phyloP scores from a whole-genome alignment of 2,329 filamentous ascomycete genomes.

The Apiospora koreana region DNA sequence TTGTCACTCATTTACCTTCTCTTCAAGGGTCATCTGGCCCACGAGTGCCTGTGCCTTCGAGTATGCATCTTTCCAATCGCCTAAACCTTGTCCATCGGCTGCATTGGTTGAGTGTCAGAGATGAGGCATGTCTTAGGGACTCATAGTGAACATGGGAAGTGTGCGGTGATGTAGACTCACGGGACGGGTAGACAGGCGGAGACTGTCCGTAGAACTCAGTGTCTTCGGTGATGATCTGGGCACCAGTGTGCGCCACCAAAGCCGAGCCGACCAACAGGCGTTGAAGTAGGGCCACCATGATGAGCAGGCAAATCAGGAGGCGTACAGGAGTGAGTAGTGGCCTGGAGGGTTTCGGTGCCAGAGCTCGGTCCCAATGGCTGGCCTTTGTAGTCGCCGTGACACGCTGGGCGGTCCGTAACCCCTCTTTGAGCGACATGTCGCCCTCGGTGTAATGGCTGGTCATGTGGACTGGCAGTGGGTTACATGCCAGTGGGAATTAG shows the following conservation, averaged over 20 bases:
- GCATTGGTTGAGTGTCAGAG: slow-evolving; percentile 7
- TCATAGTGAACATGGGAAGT: neutral
- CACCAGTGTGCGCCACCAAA: neutral
- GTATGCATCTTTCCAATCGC: slow-evolving; percentile 39
- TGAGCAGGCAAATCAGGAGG: neutral
- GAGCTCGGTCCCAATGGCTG: neutral
- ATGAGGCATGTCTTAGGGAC: slow-evolving; percentile 7
- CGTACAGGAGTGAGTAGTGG: neutral
- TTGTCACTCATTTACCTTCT: slow-evolving; percentile 29
- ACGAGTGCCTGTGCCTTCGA: slow-evolving; percentile 35
- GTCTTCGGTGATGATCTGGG: slow-evolving; percentile 39
- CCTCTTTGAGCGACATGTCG: neutral
- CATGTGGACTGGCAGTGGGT: neutral
- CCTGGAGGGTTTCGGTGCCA: neutral
- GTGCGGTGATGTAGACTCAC: slow-evolving; percentile 34
- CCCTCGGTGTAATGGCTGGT: neutral
- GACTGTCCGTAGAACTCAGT: slow-evolving; percentile 51
- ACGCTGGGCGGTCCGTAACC: neutral
- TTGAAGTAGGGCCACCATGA: slow-evolving; percentile 6
- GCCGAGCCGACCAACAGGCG: neutral
- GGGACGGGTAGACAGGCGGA: slow-evolving; percentile 52
- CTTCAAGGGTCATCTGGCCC: slow-evolving; percentile 39
- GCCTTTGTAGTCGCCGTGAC: neutral
- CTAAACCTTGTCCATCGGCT: slow-evolving; percentile 32
- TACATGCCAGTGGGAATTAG: neutral